Evolutionary conservation across 1,284 basidiomycete genomes (phyloP).

Genomic region (Papiliotrema flavescens): DNA sequence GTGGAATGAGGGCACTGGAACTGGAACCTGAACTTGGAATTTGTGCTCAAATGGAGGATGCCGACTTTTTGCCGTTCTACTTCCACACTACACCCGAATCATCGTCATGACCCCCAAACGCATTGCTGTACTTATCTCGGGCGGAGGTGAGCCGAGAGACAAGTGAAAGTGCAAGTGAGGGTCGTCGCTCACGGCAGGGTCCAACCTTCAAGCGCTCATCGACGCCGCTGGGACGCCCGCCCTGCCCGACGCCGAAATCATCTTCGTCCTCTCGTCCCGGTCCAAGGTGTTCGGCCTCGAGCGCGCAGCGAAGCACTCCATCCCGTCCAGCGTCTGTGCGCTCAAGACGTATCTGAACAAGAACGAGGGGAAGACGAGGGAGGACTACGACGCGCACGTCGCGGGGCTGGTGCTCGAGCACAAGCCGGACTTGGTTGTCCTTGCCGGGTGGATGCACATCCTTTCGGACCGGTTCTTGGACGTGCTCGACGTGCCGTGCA

Average conservation of each 20-base stretch:
- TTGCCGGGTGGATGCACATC: conserved; percentile 98
- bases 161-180: not conserved
- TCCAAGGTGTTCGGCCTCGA: conserved; percentile 86
- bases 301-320: conserved; percentile 70
- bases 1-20: too few relatives aligned
- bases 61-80: not conserved
- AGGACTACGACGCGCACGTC: conserved; percentile 83
- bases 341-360: conserved; percentile 79
- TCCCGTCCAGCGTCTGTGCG: conserved; percentile 78
- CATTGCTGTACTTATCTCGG: conserved; percentile 70
- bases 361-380: conserved; percentile 67
- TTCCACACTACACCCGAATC: not conserved
- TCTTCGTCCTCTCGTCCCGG: conserved; percentile 84
- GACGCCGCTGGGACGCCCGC: conserved; percentile 64
- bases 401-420: conserved; percentile 63
- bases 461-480: conserved; percentile 57
- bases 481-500: conserved; percentile 67
- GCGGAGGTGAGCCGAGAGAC: conserved; percentile 62
- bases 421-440: conserved; percentile 78
- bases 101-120: conserved; percentile 8
- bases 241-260: conserved; percentile 67
- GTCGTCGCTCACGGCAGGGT: conserved; percentile 56
- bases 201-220: conserved; percentile 93
- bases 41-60: not conserved
- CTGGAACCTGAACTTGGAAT: not conserved